Base-by-base conservation (phyloP, 1,284 basidiomycete species). In the Porogramme epimiltina region DNA sequence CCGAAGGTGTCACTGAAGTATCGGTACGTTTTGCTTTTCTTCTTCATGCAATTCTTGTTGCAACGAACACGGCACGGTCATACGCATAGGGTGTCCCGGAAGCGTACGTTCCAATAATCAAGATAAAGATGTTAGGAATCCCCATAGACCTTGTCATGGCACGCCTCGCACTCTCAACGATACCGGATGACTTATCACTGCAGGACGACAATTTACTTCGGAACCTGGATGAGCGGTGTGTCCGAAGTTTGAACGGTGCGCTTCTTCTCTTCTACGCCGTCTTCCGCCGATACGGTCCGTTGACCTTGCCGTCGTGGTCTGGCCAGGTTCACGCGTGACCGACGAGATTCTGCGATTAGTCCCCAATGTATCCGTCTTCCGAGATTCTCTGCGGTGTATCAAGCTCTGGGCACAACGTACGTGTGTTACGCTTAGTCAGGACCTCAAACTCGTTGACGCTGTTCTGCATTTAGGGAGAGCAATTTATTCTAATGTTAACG, bases 401-500 rank as follows among this genome's bases (percentile, higher is more conserved):
- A 97, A 98, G 73, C 76, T 99, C 22, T 99, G 97, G 97, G 97
- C 97, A 3, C 91, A 95, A 73, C 79, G 95, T 95, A 64, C 59
- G 90, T 79, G 9, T n/a, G 13, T n/a, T n/a, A n/a, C n/a, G n/a
- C n/a, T n/a, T n/a, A n/a, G n/a, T n/a, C n/a, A n/a, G n/a, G n/a
- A n/a, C n/a, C n/a, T n/a, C n/a, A n/a, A n/a, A n/a, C n/a, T 20
- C 11, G 16, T 34, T 34, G 34, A 47, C 11, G 15, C 40, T 49
- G 46, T 13, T n/a, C n/a, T n/a, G 23, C 8, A 45, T 33, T 37
- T 42, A 95, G 93, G 87, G 59, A 82, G 95, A 72, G 97, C 95
- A 22, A 97, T 99, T 57, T 98, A 98, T 72, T 95, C 95, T 3
- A 99, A 99, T 72, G 93, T 98, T 16, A 93, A 96, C 65, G 97